phyloP scores from a whole-genome alignment of 2,329 filamentous ascomycete species.

The Epichloe baconii region DNA sequence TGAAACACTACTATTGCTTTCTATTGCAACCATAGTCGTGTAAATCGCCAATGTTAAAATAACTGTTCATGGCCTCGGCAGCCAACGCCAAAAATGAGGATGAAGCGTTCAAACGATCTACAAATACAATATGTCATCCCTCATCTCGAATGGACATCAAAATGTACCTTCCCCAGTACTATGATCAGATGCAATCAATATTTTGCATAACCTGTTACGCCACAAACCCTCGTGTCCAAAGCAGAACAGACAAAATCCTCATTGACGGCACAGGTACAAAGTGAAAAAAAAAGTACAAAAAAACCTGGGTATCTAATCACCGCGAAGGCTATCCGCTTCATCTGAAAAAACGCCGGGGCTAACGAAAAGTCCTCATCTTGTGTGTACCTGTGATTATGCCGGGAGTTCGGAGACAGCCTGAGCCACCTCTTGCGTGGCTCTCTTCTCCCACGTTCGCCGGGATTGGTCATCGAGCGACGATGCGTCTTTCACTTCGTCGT shows the following conservation, averaged over 20 bases:
- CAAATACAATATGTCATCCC: conserved; percentile 5
- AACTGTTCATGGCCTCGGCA: not conserved
- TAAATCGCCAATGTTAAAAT: conserved; percentile 3
- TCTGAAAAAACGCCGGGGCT: conserved; percentile 17
- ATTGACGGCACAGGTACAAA: conserved; percentile 11
- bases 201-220: conserved; percentile 7
- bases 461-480: conserved; percentile 50
- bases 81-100: conserved; percentile 2
- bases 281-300: not conserved
- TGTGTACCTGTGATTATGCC: conserved; percentile 24
- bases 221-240: conserved; percentile 5
- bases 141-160: conserved; percentile 5
- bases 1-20: not conserved
- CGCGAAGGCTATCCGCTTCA: conserved; percentile 5
- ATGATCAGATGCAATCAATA: conserved; percentile 6
- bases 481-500: conserved; percentile 50
- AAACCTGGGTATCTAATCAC: conserved; percentile 19
- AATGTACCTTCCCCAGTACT: conserved; percentile 5
- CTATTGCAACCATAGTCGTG: conserved; percentile 1
- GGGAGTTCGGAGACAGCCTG: conserved; percentile 52
- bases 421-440: conserved; percentile 67
- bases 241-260: conserved; percentile 1
- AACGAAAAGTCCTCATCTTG: conserved; percentile 13
- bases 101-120: conserved; percentile 8
- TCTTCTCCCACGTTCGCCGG: conserved; percentile 58